Base-by-base conservation (phyloP, 345 rosid species). In the Conringia planisiliqua region DNA sequence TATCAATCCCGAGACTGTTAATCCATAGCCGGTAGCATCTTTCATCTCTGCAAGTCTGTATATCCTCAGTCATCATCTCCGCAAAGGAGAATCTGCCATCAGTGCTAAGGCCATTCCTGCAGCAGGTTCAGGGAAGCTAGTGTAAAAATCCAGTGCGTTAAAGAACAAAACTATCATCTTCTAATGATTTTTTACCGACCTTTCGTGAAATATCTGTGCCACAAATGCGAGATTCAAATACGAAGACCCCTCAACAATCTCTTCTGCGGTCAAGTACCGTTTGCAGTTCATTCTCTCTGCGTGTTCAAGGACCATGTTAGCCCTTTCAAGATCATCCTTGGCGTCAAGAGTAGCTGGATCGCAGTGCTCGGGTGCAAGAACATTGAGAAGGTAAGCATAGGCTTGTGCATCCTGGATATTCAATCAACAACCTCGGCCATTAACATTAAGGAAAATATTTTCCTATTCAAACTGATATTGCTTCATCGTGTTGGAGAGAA, bases 21-120 rank as follows among this genome's bases (percentile, higher is more conserved):
- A 95, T 92, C 98, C 99, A 95, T 43, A 95, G 78, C 50, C 99
- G 83, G 74, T 83, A 95, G 77, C 98, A 92, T 84, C 97, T 85
- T 81, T 92, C 97, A 54, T 95, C 97, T 81, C 99, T 87, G 50
- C 86, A 89, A 62, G 87, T 90, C 59, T 85, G 96, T 48, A 81
- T 73, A 86, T 95, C 98, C 50, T 92, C 99, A 3, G 92, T 82
- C 88, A 92, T 92, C 96, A 89, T 95, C 84, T 90, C 97, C 10
- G 97, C 97, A 73, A 85, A 96, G 36, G 97, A 87, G 62, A 85
- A 62, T 70, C 60, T 88, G 64, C 82, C 86, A 68, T 89, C 96
- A 48, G 86, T 84, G 68, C 86, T 84, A 61, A 96, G 83, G 76
- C 98, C 99, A 89, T 83, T 96, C 94, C 97, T 92, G 87, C 85